Conservation (phyloP, 202 grass and related monocot genomes). For the Bolboschoenoplectus hybrid region DNA sequence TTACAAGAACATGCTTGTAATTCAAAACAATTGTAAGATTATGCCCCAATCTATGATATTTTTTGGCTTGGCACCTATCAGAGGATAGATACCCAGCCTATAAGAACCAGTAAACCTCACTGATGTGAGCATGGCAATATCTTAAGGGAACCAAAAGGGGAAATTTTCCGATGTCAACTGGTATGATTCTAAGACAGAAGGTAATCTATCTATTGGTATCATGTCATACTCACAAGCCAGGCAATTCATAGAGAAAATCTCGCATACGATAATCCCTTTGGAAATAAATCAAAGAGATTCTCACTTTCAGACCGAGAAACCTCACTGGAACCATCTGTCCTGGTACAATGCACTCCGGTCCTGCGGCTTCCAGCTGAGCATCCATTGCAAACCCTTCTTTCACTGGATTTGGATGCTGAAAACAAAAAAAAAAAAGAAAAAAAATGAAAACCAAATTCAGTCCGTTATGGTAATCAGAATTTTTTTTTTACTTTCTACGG, state of each 20-base stretch:
- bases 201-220: not conserved
- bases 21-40: slow-evolving; percentile 10
- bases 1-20: not conserved
- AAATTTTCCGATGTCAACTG: not conserved
- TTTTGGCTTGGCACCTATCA: not conserved
- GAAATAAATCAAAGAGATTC: slow-evolving; percentile 10
- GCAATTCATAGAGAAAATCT: not conserved
- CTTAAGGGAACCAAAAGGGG: not conserved
- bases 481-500: not conserved
- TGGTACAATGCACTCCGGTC: slow-evolving; percentile 93
- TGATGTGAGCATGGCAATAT: not conserved
- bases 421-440: not conserved
- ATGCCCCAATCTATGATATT: not conserved
- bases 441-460: too few species aligned
- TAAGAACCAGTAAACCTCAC: not conserved
- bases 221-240: not conserved
- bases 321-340: slow-evolving; percentile 76
- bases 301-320: slow-evolving; percentile 91
- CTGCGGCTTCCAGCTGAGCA: slow-evolving; percentile 82
- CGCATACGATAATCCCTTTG: not conserved
- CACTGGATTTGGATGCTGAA: slow-evolving; percentile 89
- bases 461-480: slow-evolving; percentile 5
- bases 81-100: not conserved
- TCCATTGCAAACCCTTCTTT: slow-evolving; percentile 88
- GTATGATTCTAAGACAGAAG: not conserved